phyloP scores from a whole-genome alignment of 1,284 basidiomycete species.

The Chalciporus sp. region DNA sequence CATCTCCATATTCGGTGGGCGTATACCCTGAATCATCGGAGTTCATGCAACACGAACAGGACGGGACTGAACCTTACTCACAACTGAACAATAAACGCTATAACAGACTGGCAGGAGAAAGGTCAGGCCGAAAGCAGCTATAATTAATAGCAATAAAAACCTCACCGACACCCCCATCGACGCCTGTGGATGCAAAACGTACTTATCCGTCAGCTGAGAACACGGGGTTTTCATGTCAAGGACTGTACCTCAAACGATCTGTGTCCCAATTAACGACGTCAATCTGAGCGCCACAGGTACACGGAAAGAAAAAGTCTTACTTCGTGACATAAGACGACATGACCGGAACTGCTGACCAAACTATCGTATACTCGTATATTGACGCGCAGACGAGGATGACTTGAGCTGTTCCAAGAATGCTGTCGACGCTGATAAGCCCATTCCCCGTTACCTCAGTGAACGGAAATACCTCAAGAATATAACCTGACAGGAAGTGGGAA shows the following conservation, averaged over 20 bases:
- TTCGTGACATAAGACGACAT: constrained; percentile 30
- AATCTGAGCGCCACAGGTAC: neutral
- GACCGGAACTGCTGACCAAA: constrained; percentile 28
- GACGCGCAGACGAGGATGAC: constrained; percentile 30
- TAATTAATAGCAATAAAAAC: neutral
- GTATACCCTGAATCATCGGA: constrained; percentile 26
- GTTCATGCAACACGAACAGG: neutral
- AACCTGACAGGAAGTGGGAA: constrained; percentile 17
- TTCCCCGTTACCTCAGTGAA: neutral
- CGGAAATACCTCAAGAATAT: constrained; percentile 28
- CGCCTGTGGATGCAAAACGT: constrained; percentile 14
- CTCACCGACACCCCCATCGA: constrained; percentile 34
- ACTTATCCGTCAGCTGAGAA: neutral
- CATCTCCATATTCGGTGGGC: constrained; percentile 37
- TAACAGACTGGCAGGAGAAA: constrained; percentile 22
- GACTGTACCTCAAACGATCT: constrained; percentile 31
- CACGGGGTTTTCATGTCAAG: neutral
- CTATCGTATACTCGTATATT: constrained; percentile 36
- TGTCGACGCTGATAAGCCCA: constrained; percentile 21
- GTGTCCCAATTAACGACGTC: neutral
- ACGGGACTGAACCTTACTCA: constrained; percentile 12
- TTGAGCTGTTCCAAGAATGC: constrained; percentile 32
- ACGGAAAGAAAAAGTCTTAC: constrained; percentile 15
- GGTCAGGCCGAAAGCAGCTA: neutral
- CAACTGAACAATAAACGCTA: constrained; percentile 36